Evolutionary conservation across 495 filamentous ascomycete genomes (phyloP), one percentile per base, ranked within the genome.

Genomic region (Penicillium angulare): DNA sequence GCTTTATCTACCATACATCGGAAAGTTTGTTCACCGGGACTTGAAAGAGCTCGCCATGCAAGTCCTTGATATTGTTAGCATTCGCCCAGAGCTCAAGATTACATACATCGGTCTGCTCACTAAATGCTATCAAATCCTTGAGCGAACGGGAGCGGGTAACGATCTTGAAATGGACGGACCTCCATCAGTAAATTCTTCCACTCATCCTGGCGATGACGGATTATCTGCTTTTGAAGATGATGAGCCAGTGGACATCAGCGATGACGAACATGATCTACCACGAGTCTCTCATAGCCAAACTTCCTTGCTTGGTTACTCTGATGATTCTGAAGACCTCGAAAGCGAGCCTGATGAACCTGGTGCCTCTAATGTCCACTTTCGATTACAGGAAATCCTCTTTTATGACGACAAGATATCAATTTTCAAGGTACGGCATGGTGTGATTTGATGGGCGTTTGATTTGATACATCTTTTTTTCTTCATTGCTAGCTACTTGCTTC

Each of bases 51-150:
- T 95, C n/a, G 89, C 89, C 2, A 65, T 89, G 31, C 86, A 95
- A 55, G 82, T 96, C 40, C 74, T 91, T 26, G 89, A 96, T 64
- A 87, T 95, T 21, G 86, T 96, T 48, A 85, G 87, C 35, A 77
- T 96, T 26, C 81, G 90, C n/a, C 86, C 88, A 0, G 91, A 96
- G 52, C 82, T 95, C 21, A 84, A 86, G 53, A 71, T 96, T 12
- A 88, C 84, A 55, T 96, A 96, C 59, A 74, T 93, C 50, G 92
- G 89, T n/a, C 80, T 96, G 39, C 72, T 77, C 26, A 71, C 66
- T 6, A 96, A 95, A 66, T 96, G 92, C 68, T 96, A 89, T 60
- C 91, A 96, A 63, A 87, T 97, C 41, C 73, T 91, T 7, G 92
- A 97, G 64, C 76, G 75, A 31, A 76, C 75, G 18, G 68, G 69